Evolutionary conservation across 345 rosid species (phyloP).

Genomic region (Abelmoschus esculentus): DNA sequence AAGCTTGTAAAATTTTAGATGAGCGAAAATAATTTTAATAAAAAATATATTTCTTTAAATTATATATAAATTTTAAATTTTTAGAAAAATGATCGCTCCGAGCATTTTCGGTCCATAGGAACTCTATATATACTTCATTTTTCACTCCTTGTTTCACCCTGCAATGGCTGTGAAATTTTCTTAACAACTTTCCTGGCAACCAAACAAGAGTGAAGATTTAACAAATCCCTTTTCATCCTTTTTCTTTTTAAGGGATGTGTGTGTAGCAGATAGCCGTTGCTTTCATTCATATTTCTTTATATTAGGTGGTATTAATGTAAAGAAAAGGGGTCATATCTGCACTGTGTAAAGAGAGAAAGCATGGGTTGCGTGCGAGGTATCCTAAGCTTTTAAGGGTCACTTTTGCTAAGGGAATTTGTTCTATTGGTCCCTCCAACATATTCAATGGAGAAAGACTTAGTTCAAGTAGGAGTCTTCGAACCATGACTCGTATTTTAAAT

Average conservation of each 20-base stretch:
- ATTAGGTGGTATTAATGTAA: slow-evolving; percentile 8
- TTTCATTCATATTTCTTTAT: slow-evolving; percentile 7
- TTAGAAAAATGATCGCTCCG: too few species aligned
- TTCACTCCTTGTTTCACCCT: not conserved
- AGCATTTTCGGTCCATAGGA: too few species aligned
- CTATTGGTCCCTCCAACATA: slow-evolving; percentile 11
- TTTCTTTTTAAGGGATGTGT: not conserved
- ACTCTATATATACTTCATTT: too few species aligned
- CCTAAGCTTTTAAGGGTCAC: slow-evolving; percentile 24
- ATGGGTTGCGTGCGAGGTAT: slow-evolving; percentile 28
- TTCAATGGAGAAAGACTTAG: not conserved
- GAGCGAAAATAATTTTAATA: too few species aligned
- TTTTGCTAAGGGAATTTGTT: slow-evolving; percentile 21
- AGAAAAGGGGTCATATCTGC: slow-evolving; percentile 7
- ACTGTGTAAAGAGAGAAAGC: slow-evolving; percentile 9
- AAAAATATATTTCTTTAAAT: too few species aligned
- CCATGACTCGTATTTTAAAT: too few species aligned
- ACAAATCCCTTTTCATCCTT: not conserved
- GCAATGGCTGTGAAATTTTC: not conserved
- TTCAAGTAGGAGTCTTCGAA: too few species aligned
- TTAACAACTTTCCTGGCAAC: not conserved
- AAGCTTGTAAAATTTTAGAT: too few species aligned
- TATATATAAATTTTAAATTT: too few species aligned
- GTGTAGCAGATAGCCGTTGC: slow-evolving; percentile 9
- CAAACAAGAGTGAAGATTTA: not conserved